Evolutionary conservation across 345 rosid species (phyloP).

Genomic region (Anacardium occidentale): DNA sequence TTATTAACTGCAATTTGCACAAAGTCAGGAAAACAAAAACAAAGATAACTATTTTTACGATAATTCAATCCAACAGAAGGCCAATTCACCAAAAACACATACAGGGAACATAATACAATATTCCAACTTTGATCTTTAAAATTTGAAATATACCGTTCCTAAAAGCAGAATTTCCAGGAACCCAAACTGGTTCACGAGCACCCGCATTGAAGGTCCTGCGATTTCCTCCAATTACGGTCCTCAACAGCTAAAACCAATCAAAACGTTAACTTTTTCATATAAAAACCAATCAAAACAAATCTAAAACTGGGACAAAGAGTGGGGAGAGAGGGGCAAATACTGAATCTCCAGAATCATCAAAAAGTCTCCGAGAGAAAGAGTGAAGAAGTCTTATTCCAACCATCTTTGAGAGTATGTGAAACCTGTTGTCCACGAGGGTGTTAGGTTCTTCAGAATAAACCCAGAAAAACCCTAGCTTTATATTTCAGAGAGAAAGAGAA

Average conservation of each 20-base stretch:
- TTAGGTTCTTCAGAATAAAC: slow-evolving; percentile 22
- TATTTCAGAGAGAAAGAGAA: not conserved
- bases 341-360: slow-evolving; percentile 30
- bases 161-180: slow-evolving; percentile 27
- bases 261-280: not conserved
- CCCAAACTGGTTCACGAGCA: slow-evolving; percentile 27
- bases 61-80: too few species aligned
- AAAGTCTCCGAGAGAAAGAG: slow-evolving; percentile 40
- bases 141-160: slow-evolving; percentile 34
- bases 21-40: not conserved
- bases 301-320: not conserved
- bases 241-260: slow-evolving; percentile 38
- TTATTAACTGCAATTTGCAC: slow-evolving; percentile 38
- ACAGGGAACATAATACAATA: too few species aligned
- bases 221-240: slow-evolving; percentile 36
- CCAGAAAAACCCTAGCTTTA: slow-evolving; percentile 33
- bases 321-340: slow-evolving; percentile 27
- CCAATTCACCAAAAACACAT: too few species aligned
- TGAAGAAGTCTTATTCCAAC: slow-evolving; percentile 55
- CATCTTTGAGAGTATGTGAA: slow-evolving; percentile 35
- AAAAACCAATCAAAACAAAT: not conserved
- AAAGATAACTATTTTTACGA: not conserved
- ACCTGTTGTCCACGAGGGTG: too few species aligned
- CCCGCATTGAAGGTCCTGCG: slow-evolving; percentile 45
- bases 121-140: too few species aligned